These are phyloP conservation scores for Agastache rugosa DNA, from an alignment of 257 asterid species.

Conservation along the genomic window DNA sequence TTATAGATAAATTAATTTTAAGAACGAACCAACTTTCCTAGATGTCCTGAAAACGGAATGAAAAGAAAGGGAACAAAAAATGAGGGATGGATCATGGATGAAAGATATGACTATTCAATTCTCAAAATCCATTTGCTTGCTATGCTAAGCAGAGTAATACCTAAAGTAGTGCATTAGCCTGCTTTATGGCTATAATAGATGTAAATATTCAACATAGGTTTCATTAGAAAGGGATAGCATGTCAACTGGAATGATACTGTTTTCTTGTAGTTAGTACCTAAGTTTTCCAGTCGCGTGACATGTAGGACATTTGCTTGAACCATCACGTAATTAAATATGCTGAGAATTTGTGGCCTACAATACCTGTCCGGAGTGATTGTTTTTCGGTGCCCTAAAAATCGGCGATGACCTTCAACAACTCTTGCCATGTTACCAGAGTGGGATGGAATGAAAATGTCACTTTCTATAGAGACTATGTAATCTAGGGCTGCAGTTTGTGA, in stretches of 20 bases:
- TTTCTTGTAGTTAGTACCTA: not conserved
- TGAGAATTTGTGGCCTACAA: constrained; percentile 18
- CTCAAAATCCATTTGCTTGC: constrained; percentile 22
- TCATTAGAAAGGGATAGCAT: constrained; percentile 5
- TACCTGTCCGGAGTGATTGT: constrained; percentile 94
- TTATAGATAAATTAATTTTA: not conserved
- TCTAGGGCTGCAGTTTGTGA: constrained; percentile 95
- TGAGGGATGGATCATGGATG: not conserved
- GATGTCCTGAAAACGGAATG: constrained; percentile 23
- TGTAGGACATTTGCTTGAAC: constrained; percentile 6
- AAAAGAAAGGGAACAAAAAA: not conserved
- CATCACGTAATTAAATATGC: constrained; percentile 3
- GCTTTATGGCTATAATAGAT: constrained; percentile 17
- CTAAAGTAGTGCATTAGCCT: not conserved
- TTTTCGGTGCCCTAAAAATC: constrained; percentile 80
- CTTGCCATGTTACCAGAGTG: constrained; percentile 98
- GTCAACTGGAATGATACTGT: not conserved
- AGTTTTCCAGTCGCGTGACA: constrained; percentile 19
- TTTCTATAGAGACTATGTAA: constrained; percentile 76
- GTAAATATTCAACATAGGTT: constrained; percentile 18
- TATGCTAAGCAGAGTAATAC: not conserved
- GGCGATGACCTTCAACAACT: constrained; percentile 93
- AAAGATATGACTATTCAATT: not conserved
- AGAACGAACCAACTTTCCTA: not conserved
- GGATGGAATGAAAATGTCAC: constrained; percentile 89